These are phyloP conservation scores for Tulasnella sp. DNA, from an alignment of 768 basidiomycete genomes.

Conservation along the genomic window DNA sequence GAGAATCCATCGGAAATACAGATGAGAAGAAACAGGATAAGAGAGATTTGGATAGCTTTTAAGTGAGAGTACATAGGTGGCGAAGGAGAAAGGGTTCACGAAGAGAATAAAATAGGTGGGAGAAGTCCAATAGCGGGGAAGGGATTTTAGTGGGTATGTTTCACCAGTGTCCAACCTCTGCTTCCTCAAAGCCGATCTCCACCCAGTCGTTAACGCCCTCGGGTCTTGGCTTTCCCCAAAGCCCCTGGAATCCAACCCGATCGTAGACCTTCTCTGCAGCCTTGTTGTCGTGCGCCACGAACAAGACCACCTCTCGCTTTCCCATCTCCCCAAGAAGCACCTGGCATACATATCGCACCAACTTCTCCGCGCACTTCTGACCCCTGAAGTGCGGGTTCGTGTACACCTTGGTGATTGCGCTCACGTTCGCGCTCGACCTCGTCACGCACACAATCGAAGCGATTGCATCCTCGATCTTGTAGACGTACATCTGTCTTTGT, in stretches of 20 bases:
- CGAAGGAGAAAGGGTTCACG: too few relatives aligned
- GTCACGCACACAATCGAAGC: conserved; percentile 65
- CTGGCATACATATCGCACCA: conserved; percentile 37
- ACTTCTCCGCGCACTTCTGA: conserved; percentile 47
- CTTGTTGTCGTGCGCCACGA: conserved; percentile 47
- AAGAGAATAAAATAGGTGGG: too few relatives aligned
- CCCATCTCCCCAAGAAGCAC: conserved; percentile 25
- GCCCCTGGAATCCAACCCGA: conserved; percentile 55
- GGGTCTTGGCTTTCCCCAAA: conserved; percentile 28
- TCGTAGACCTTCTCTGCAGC: conserved; percentile 49
- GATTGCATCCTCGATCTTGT: conserved; percentile 35
- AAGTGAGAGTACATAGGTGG: too few relatives aligned
- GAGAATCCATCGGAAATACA: too few relatives aligned
- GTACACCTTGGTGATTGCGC: conserved; percentile 63
- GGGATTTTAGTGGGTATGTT: too few relatives aligned
- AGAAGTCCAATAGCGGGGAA: too few relatives aligned
- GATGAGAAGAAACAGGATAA: too few relatives aligned
- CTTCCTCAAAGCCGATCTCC: conserved; percentile 52
- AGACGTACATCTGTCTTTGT: conserved; percentile 48
- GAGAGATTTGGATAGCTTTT: too few relatives aligned
- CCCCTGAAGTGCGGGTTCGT: conserved; percentile 45
- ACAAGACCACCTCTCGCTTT: conserved; percentile 49
- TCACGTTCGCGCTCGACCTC: conserved; percentile 41
- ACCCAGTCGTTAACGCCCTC: conserved; percentile 42
- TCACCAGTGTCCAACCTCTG: conserved; percentile 61